These are phyloP conservation scores for Diaporthe caulivora DNA, from an alignment of 2,329 filamentous ascomycete species.

Conservation along the genomic window DNA sequence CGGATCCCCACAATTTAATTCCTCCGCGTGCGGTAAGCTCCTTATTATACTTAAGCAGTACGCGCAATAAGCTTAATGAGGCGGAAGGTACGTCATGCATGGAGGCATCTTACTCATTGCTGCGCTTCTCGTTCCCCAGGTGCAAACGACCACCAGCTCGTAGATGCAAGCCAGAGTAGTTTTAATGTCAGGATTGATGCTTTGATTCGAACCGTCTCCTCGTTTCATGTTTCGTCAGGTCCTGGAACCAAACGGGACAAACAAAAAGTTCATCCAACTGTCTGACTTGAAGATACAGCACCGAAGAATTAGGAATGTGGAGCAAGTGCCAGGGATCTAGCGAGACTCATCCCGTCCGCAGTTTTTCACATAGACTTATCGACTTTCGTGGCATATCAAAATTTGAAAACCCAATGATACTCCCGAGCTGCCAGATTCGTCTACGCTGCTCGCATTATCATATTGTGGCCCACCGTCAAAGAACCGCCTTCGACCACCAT, in stretches of 20 bases:
- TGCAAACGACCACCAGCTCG: too few relatives aligned
- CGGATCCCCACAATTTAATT: conserved; percentile 3
- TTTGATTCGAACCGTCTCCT: neutral
- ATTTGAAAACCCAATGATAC: neutral
- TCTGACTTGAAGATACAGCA: neutral
- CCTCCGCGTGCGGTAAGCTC: neutral
- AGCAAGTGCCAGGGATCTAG: neutral
- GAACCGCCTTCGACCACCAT: neutral
- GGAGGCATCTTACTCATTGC: too few relatives aligned
- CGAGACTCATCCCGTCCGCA: neutral
- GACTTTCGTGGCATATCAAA: neutral
- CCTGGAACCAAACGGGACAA: neutral
- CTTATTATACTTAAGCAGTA: neutral
- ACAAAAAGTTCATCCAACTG: neutral
- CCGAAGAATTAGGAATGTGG: neutral
- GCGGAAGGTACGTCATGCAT: neutral
- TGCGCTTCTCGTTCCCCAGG: neutral
- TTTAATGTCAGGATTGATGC: neutral
- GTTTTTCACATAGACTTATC: neutral
- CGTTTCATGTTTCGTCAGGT: conserved; percentile 13
- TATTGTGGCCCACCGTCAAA: neutral
- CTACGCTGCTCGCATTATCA: neutral
- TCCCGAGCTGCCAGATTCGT: conserved; percentile 25
- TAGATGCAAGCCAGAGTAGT: neutral
- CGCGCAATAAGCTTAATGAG: neutral